These are phyloP conservation scores for Sugiyamaella floridensis DNA, from an alignment of 805 yeast species.

Conservation along the genomic window DNA sequence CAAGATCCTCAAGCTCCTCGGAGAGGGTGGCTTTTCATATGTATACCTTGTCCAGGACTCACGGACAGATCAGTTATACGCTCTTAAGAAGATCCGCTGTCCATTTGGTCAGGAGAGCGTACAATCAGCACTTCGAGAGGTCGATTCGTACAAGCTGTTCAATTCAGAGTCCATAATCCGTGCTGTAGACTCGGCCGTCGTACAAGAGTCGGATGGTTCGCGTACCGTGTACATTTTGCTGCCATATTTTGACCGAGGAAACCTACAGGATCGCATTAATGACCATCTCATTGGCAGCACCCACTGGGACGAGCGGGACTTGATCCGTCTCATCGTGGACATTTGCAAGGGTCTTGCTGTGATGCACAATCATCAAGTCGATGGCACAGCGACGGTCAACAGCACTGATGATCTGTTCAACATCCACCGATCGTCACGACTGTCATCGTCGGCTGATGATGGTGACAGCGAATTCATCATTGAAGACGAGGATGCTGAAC, in stretches of 20 bases:
- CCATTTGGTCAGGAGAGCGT: conserved; percentile 79
- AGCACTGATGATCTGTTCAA: neutral
- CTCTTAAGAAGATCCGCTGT: conserved; percentile 80
- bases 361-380: conserved; percentile 49
- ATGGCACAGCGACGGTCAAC: neutral
- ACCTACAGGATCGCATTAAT: conserved; percentile 76
- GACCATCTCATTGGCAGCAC: conserved; percentile 49
- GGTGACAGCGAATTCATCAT: neutral
- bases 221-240: conserved; percentile 70
- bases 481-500: conserved; percentile 1
- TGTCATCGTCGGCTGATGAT: neutral
- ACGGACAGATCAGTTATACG: conserved; percentile 44
- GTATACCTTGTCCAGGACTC: conserved; percentile 64
- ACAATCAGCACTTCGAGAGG: conserved; percentile 67
- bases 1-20: conserved; percentile 62
- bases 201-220: conserved; percentile 70
- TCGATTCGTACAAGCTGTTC: conserved; percentile 68
- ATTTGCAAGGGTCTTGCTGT: conserved; percentile 67
- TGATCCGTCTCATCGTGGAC: conserved; percentile 56
- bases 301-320: conserved; percentile 54
- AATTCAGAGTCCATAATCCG: conserved; percentile 57
- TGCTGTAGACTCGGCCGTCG: conserved; percentile 62
- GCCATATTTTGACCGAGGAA: conserved; percentile 68
- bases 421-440: neutral
- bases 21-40: conserved; percentile 86